Evolutionary conservation across 1,139 yeast species (phyloP), one percentile per base, ranked within the genome.

Genomic region (Petasospora fabianii): DNA sequence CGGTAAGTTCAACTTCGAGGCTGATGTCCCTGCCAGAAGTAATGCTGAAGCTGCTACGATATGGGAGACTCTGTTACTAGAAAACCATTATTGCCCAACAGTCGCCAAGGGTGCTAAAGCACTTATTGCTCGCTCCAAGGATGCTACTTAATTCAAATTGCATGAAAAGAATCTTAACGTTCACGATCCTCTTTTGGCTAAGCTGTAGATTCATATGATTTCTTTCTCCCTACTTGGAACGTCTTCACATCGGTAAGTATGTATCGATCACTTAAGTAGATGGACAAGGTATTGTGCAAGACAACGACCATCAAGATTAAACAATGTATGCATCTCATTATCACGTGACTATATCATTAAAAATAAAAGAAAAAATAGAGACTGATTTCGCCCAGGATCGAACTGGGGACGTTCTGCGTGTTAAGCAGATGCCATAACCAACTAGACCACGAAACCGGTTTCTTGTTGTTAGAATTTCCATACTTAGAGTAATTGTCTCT

Each of bases 351-450:
- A 11, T 22, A 10, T 13, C 10, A 6, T 12, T 22, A 5, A 13
- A 22, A 22, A 22, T 10, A 12, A 37, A 43, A 43, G 41, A 45
- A 58, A 58, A 11, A 22, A 22, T 13, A 22, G 26, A n/a, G n/a
- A n/a, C n/a, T 86, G 96, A 85, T 84, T 84, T 78, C 83, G 88
- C 96, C 96, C 96, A 86, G 96, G 96, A 84, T 87, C 96, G 96
- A 87, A 87, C 96, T 85, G 96, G 96, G 96, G 96, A 87, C 96
- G 90, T 85, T 84, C 90, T 84, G 95, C 95, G 95, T 86, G 96
- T 86, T 85, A 86, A 84, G 95, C 95, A 85, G 90, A 83, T 84
- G 95, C 94, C 95, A 85, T 86, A 77, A 86, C 95, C 95, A 69
- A 85, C 95, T 86, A 86, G 95, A 86, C 95, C 95, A 86, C 87